Evolutionary conservation across 129 eudicot species (phyloP), one percentile per base, ranked within the genome.

Genomic region (Arctium minus): DNA sequence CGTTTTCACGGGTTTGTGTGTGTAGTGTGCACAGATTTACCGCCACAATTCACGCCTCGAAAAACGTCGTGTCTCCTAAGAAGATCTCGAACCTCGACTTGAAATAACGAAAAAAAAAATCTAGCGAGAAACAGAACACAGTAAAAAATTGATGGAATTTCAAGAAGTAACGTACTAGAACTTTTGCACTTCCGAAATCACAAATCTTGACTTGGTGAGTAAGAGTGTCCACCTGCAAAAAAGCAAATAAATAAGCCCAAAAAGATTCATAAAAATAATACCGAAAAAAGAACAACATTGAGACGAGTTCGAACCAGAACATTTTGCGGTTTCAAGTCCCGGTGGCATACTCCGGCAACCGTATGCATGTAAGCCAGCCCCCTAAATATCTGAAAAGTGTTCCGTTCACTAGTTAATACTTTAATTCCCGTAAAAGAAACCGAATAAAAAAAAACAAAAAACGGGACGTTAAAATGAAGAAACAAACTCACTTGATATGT

Each of bases 301-400:
- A 31, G 32, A 67, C 35, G n/a, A 75, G 22, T 64, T 18, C 80
- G 13, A 84, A 96, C 99, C 95, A 96, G 70, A 48, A 96, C 90
- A 36, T 96, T 96, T 80, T 96, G 99, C 74, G 99, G 99, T 84
- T 96, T 96, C 91, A 96, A 86, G 80, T 96, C 99, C 92, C 99
- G 88, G 72, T 96, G 99, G 82, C 98, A 96, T 48, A 96, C 94
- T 75, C 97, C 94, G 33, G 95, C 84, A 89, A 91, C 98, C 78
- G 91, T 76, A 83, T 96, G 99, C 91, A 96, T 87, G 78, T 96
- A 96, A 0, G 99, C 99, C 86, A 96, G 75, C 36, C 98, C 99
- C 80, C 98, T 86, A 80, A 93, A 96, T n/a, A 96, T 91, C 99
- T 96, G 91, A 36, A 76, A 80, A 33, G 40, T 9, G 12, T 39